A percentile compares a stretch with the other conserved stretches of the same genome.
These are phyloP conservation scores for Arthrobotrys iridis DNA, from an alignment of 2,329 filamentous ascomycete genomes.

Conservation along the genomic window DNA sequence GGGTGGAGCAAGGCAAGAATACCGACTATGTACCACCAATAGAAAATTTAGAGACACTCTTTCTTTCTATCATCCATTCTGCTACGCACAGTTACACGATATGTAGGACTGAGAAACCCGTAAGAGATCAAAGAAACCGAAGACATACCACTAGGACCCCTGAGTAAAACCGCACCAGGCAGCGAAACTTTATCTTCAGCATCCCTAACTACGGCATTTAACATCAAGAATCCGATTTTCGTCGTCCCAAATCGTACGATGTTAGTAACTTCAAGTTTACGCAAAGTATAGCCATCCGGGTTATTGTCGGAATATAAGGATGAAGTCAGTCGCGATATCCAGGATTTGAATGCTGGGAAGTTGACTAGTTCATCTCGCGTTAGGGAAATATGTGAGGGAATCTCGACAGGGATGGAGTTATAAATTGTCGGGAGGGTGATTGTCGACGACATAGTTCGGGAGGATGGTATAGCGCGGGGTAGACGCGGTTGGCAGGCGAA, in stretches of 20 bases:
- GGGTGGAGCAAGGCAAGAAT: slow-evolving; percentile 42
- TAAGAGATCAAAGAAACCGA: no score
- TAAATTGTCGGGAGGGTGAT: slow-evolving; percentile 18
- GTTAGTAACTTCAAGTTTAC: slow-evolving; percentile 31
- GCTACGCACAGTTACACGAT: slow-evolving; percentile 58
- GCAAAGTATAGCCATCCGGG: slow-evolving; percentile 37
- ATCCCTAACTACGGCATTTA: slow-evolving; percentile 66
- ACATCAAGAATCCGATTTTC: slow-evolving; percentile 69
- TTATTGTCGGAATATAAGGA: slow-evolving; percentile 41
- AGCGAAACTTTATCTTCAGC: slow-evolving; percentile 64
- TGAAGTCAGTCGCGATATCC: slow-evolving; percentile 42
- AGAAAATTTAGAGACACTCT: slow-evolving; percentile 55
- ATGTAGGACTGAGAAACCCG: neutral
- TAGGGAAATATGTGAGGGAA: slow-evolving; percentile 32
- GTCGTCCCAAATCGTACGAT: slow-evolving; percentile 24
- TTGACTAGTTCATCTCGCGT: slow-evolving; percentile 14
- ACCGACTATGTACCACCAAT: slow-evolving; percentile 1
- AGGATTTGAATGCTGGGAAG: slow-evolving; percentile 48
- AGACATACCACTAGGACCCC: slow-evolving; percentile 72
- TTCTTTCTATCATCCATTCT: neutral
- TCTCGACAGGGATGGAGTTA: slow-evolving; percentile 10
- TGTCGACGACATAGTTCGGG: slow-evolving; percentile 24
- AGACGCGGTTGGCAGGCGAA: neutral
- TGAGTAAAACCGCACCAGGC: slow-evolving; percentile 68
- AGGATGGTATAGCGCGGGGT: neutral